A percentile compares a stretch with the other conserved stretches of the same genome.
These are phyloP conservation scores for Citropsis articulata DNA, from an alignment of 345 rosid species.

Conservation along the genomic window DNA sequence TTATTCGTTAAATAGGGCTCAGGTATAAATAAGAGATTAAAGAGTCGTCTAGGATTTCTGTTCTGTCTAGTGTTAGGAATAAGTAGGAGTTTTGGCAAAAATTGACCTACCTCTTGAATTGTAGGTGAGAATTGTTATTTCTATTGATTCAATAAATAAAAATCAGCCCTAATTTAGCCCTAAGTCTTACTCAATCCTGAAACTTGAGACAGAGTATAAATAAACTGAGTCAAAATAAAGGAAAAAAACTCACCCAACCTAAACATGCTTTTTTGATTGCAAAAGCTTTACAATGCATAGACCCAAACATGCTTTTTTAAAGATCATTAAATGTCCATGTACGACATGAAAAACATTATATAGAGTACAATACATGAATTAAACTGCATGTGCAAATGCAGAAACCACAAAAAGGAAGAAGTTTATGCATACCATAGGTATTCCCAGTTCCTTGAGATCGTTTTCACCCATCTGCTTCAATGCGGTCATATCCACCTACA, in stretches of 20 bases:
- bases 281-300: neutral
- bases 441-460: slow-evolving; percentile 88
- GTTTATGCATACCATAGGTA: slow-evolving; percentile 76
- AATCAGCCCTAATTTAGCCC: no score
- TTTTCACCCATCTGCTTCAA: slow-evolving; percentile 91
- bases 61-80: no score
- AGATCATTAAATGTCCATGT: neutral
- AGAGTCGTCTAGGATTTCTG: no score
- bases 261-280: neutral
- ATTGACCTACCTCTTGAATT: no score
- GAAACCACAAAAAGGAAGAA: neutral
- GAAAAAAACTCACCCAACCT: neutral
- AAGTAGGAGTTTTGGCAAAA: no score
- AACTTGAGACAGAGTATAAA: neutral
- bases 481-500: slow-evolving; percentile 87
- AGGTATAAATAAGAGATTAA: no score
- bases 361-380: neutral
- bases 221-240: neutral
- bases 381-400: neutral
- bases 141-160: no score
- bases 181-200: neutral
- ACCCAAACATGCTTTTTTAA: neutral
- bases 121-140: no score
- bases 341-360: neutral
- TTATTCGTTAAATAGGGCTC: no score